phyloP scores from a whole-genome alignment of 2,329 filamentous ascomycete species.

The Penicillium sp. region DNA sequence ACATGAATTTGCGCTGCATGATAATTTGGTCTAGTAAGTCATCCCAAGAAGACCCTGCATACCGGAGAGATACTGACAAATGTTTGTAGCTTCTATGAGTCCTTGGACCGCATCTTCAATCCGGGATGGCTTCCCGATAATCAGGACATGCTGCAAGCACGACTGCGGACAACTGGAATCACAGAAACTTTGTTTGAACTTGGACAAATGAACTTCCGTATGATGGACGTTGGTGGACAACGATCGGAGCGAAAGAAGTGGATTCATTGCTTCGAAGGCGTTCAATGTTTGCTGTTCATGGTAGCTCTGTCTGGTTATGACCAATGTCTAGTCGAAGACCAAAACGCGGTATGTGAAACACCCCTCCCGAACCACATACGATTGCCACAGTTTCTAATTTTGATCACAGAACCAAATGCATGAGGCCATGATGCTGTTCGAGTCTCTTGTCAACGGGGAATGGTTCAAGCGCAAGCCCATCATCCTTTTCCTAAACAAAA shows the following conservation, averaged over 20 bases:
- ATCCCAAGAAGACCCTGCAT: conserved; percentile 1
- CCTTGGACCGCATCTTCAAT: conserved; percentile 74
- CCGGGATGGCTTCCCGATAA: conserved; percentile 85
- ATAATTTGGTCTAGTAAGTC: conserved; percentile 89
- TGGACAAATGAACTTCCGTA: conserved; percentile 89
- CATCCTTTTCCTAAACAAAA: conserved; percentile 86
- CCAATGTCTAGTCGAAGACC: conserved; percentile 93
- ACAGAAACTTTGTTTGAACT: conserved; percentile 94
- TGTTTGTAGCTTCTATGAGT: conserved; percentile 74
- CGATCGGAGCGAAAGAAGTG: conserved; percentile 94
- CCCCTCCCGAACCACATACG: background rate
- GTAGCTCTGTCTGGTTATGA: conserved; percentile 97
- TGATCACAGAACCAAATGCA: conserved; percentile 80
- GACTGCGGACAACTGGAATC: conserved; percentile 90
- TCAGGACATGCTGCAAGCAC: conserved; percentile 89
- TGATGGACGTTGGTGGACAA: conserved; percentile 95
- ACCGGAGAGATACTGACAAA: conserved; percentile 11
- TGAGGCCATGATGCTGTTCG: conserved; percentile 84
- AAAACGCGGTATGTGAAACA: conserved; percentile 81
- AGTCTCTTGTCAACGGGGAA: conserved; percentile 82
- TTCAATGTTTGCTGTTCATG: conserved; percentile 88
- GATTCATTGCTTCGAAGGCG: conserved; percentile 96
- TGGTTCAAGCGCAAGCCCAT: conserved; percentile 83
- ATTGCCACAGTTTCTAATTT: conserved; percentile 2
- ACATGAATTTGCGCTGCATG: conserved; percentile 94